Percentiles rank a stretch among this genome's conserved stretches.
Conservation (phyloP, 345 rosid genomes). For the Alliaria petiolata region DNA sequence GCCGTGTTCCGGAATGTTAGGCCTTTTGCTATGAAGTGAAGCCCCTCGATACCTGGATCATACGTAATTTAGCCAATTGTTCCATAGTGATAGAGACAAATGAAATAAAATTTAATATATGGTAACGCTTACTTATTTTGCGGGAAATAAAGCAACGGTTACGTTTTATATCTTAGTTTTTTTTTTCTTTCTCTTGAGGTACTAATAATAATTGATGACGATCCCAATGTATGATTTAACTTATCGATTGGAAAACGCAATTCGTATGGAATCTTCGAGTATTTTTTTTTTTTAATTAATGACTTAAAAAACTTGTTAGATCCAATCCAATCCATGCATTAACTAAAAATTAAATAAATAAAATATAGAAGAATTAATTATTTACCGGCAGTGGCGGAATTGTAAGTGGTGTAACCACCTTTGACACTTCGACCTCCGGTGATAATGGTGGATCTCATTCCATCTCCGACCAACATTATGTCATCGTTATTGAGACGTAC, state of each 20-base stretch:
- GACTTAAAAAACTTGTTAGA: constrained; percentile 10
- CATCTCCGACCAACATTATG: constrained; percentile 75
- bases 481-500: constrained; percentile 51
- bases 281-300: background rate
- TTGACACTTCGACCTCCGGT: constrained; percentile 59
- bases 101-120: background rate
- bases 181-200: background rate
- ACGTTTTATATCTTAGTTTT: background rate
- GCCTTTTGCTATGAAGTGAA: constrained; percentile 38
- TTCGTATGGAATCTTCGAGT: background rate
- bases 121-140: constrained; percentile 29
- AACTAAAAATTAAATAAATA: background rate
- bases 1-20: constrained; percentile 33
- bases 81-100: background rate
- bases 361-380: background rate
- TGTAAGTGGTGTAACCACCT: constrained; percentile 80
- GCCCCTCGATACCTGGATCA: constrained; percentile 72
- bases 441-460: constrained; percentile 58
- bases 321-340: constrained; percentile 16
- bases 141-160: constrained; percentile 15
- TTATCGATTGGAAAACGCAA: background rate
- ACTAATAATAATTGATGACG: background rate
- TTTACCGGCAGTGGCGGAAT: constrained; percentile 85
- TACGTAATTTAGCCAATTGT: constrained; percentile 2
- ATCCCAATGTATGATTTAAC: constrained; percentile 4